phyloP scores from a whole-genome alignment of 768 basidiomycete genomes.

The Peribolospora baueri region DNA sequence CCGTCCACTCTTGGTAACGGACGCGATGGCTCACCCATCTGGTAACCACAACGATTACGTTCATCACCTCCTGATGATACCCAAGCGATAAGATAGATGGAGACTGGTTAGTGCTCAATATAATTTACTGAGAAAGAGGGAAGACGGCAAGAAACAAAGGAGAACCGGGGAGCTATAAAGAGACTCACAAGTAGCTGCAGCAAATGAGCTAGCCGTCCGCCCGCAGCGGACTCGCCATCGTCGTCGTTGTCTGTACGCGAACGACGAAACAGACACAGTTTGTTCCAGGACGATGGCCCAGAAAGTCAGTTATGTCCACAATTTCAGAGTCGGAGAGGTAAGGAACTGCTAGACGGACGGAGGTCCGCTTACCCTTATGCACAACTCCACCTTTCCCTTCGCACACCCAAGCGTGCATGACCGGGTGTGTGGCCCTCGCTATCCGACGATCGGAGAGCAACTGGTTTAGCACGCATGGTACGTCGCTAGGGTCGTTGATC shows the following conservation, averaged over 20 bases:
- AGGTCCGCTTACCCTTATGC: no score
- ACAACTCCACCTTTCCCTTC: no score
- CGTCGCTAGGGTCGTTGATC: neutral
- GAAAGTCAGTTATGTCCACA: no score
- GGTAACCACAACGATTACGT: constrained; percentile 71
- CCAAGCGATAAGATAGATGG: no score
- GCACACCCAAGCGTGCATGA: neutral
- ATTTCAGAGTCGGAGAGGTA: no score
- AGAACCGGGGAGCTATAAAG: no score
- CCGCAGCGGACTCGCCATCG: constrained; percentile 76
- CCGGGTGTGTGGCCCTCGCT: neutral
- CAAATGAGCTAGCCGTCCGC: constrained; percentile 63
- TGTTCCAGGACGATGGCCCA: no score
- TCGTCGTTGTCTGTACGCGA: constrained; percentile 56
- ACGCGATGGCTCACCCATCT: constrained; percentile 23
- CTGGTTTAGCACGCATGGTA: neutral
- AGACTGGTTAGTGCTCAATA: no score
- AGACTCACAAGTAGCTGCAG: constrained; percentile 51
- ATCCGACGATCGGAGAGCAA: neutral
- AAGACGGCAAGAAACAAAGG: no score
- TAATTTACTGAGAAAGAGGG: no score
- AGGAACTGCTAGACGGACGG: no score
- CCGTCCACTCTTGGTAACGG: neutral
- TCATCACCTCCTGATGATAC: neutral
- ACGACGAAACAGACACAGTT: no score